Percentiles rank a stretch among this genome's conserved stretches.
Conservation (phyloP, 768 basidiomycete species). For the Daedaleopsis sinensis region DNA sequence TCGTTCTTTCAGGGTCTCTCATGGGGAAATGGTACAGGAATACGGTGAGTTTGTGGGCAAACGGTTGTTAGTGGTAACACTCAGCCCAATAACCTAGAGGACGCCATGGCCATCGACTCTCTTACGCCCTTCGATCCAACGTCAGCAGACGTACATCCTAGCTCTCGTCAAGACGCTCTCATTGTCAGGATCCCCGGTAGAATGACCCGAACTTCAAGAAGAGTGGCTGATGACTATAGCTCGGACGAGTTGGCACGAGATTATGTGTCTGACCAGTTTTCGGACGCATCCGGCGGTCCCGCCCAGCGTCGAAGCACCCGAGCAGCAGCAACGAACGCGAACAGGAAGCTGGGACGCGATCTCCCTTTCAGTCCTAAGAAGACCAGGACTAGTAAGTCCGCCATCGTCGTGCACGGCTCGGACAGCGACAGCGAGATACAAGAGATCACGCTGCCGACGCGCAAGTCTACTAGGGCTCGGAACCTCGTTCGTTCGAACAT, state of each 20-base stretch:
- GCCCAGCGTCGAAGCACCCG: slow-evolving; percentile 19
- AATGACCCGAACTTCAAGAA: slow-evolving; percentile 26
- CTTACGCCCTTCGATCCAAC: slow-evolving; percentile 64
- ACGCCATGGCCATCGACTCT: slow-evolving; percentile 42
- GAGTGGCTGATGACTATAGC: slow-evolving; percentile 20
- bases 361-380: slow-evolving; percentile 75
- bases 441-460: slow-evolving; percentile 30
- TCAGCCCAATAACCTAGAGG: slow-evolving; percentile 41
- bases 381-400: slow-evolving; percentile 43
- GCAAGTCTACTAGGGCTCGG: slow-evolving; percentile 53
- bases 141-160: slow-evolving; percentile 57
- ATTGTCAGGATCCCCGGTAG: slow-evolving; percentile 31
- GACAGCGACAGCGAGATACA: slow-evolving; percentile 42
- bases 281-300: slow-evolving; percentile 10
- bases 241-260: slow-evolving; percentile 20
- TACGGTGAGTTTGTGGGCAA: slow-evolving; percentile 49
- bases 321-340: slow-evolving; percentile 13
- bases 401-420: slow-evolving; percentile 34
- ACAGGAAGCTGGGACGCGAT: slow-evolving; percentile 27
- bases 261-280: slow-evolving; percentile 19
- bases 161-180: slow-evolving; percentile 53
- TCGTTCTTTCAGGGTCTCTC: slow-evolving; percentile 38
- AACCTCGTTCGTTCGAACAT: slow-evolving; percentile 17
- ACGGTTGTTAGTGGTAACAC: neutral
- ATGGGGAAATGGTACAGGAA: slow-evolving; percentile 50